Base-by-base conservation (phyloP, 2,329 filamentous ascomycete species). In the Rutstroemia sp. region DNA sequence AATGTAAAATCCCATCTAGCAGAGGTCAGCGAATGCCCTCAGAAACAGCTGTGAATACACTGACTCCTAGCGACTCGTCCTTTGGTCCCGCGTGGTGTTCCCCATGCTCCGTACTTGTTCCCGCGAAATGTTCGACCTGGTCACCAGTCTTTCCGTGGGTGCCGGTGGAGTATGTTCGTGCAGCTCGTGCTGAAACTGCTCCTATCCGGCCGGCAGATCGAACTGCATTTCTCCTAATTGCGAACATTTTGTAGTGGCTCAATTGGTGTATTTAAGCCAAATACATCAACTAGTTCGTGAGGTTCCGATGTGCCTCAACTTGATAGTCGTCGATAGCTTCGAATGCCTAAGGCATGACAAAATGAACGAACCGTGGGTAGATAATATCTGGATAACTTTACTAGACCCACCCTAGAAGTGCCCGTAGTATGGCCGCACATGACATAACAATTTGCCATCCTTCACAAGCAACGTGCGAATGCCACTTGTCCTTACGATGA, bases 41-140 rank as follows among this genome's bases (percentile, higher is more conserved):
- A 17, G 51, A 45, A 37, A 16, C 21, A 16, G 1, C 19, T 19
- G 17, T 34, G 50, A 52, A 54, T 45, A 41, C 59, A 75, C 76
- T 67, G 73, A 81, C 78, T 54, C 78, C 77, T 58, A 80, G 71
- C 58, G 73, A 71, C 68, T 81, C 78, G 58, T 73, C 72, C 54
- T 67, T 71, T 51, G 75, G 72, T 58, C 63, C 63, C 56, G 67
- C 64, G 55, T 71, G 69, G 58, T 69, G 67, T 51, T 72, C 69
- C 52, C 52, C 58, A 54, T 64, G 61, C n/a, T 61, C 60, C 16
- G 57, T 58, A 54, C 59, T 60, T 25, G 51, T 56, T 44, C 48
- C 53, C 19, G 51, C 57, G 41, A 45, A 58, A 48, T 64, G 60
- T 34, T 65, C 60, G 21, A 45, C 61, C n/a, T 64, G 56, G 56